phyloP scores from a whole-genome alignment of 768 basidiomycete species.

The Tricholoma sp. region DNA sequence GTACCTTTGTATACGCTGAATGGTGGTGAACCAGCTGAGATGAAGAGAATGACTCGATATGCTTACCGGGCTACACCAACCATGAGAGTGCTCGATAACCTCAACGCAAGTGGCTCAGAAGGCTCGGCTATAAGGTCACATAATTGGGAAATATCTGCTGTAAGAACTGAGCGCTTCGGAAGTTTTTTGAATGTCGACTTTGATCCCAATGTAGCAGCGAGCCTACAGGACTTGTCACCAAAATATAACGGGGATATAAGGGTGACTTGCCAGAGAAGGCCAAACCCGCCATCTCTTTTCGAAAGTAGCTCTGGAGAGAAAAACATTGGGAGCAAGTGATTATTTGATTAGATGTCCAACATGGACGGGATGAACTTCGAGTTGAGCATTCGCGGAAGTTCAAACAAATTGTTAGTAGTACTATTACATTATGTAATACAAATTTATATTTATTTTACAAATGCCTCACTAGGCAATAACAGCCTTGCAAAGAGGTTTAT shows the following conservation, averaged over 20 bases:
- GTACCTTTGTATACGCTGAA: constrained; percentile 44
- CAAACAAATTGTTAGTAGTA: background rate
- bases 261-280: constrained; percentile 68
- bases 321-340: constrained; percentile 52
- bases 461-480: background rate
- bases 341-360: background rate
- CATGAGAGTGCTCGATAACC: constrained; percentile 85
- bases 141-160: constrained; percentile 75
- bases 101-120: constrained; percentile 78
- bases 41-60: background rate
- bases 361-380: background rate
- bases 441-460: background rate
- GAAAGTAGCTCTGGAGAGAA: constrained; percentile 79
- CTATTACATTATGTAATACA: background rate
- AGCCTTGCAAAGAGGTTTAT: constrained; percentile 2
- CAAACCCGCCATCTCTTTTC: constrained; percentile 82
- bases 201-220: constrained; percentile 86
- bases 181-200: constrained; percentile 83
- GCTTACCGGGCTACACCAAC: constrained; percentile 83
- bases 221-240: constrained; percentile 45
- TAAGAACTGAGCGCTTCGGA: constrained; percentile 77
- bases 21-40: background rate
- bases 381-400: background rate
- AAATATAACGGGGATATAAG: background rate
- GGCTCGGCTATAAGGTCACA: constrained; percentile 80